Evolutionary conservation across 352 stramenopile genomes (phyloP).

Genomic region (Pilasporangium apinafurcum): DNA sequence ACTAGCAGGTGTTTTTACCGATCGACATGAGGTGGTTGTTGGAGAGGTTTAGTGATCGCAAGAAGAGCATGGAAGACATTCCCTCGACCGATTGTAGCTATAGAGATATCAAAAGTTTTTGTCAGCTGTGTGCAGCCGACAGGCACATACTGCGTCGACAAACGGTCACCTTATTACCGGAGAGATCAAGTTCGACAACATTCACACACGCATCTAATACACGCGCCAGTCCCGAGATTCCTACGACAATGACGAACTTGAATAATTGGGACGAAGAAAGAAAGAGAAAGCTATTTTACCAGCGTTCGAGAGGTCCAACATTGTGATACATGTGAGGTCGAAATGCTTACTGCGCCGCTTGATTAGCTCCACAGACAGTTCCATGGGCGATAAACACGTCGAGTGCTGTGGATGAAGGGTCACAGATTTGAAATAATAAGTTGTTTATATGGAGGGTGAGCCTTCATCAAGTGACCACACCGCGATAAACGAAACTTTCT

Average conservation of each 20-base stretch:
- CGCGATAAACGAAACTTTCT: too few relatives aligned
- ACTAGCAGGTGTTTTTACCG: too few relatives aligned
- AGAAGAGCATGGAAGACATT: conserved; percentile 28
- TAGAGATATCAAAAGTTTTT: neutral
- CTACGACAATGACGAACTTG: too few relatives aligned
- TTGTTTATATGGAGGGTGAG: too few relatives aligned
- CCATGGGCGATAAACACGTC: too few relatives aligned
- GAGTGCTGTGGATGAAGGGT: too few relatives aligned
- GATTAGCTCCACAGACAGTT: conserved; percentile 55
- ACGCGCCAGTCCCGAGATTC: too few relatives aligned
- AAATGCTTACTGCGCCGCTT: conserved; percentile 76
- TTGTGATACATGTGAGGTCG: conserved; percentile 55
- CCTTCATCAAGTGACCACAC: too few relatives aligned
- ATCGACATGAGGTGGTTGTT: conserved; percentile 39
- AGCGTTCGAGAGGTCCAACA: conserved; percentile 51
- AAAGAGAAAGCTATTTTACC: too few relatives aligned
- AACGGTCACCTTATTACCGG: conserved; percentile 49
- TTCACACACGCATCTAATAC: conserved; percentile 47
- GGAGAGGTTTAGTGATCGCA: conserved; percentile 42
- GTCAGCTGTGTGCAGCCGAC: neutral
- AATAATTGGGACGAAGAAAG: too few relatives aligned
- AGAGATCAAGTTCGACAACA: conserved; percentile 50
- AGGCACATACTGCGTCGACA: too few relatives aligned
- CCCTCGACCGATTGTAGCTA: conserved; percentile 41
- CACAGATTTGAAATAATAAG: too few relatives aligned